These are phyloP conservation scores for Jatropha podagrica DNA, from an alignment of 441 rosid genomes.

Conservation along the genomic window DNA sequence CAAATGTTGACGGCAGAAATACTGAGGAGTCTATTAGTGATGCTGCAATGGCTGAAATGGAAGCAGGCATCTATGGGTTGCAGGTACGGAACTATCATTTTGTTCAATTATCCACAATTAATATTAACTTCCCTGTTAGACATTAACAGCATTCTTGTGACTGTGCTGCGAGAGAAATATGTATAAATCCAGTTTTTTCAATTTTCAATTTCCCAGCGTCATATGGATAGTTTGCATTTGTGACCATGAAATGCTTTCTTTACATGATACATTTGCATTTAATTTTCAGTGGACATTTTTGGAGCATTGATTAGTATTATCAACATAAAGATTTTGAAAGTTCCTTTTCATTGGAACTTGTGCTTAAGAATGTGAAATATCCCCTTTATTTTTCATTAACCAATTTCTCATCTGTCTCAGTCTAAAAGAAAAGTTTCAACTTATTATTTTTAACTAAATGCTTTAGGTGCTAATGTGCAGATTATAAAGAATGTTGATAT, in stretches of 20 bases:
- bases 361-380: neutral
- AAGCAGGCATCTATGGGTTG: slow-evolving; percentile 75
- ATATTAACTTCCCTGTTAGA: neutral
- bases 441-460: slow-evolving; percentile 4
- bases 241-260: neutral
- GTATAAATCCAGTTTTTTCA: neutral
- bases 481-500: slow-evolving; percentile 72
- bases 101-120: neutral
- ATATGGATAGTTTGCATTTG: neutral
- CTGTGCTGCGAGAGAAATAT: neutral
- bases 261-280: neutral
- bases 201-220: neutral
- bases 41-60: slow-evolving; percentile 66
- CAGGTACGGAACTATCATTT: slow-evolving; percentile 46
- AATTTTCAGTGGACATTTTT: neutral
- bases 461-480: slow-evolving; percentile 33
- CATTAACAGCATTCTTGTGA: neutral
- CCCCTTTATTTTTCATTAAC: neutral
- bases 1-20: slow-evolving; percentile 34
- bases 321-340: neutral
- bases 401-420: neutral
- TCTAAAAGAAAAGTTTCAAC: neutral
- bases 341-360: neutral
- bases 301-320: neutral
- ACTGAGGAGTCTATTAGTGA: slow-evolving; percentile 50